Evolutionary conservation across 805 yeast species (phyloP).

Genomic region (Limtongozyma cylindracea): DNA sequence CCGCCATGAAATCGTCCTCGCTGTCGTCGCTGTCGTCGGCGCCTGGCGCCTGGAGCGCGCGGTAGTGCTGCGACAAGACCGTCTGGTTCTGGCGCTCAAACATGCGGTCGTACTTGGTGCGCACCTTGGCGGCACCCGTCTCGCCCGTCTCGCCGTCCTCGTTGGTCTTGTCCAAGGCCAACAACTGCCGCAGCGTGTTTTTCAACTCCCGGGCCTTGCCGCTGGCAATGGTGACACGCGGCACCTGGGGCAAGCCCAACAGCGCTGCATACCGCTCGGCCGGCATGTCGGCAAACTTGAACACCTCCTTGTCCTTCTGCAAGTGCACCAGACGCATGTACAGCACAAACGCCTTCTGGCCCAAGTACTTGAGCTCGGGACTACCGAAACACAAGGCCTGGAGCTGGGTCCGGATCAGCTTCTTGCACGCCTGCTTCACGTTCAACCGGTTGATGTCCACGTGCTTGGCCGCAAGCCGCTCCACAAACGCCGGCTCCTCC

Average conservation of each 20-base stretch:
- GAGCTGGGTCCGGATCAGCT: constrained; percentile 55
- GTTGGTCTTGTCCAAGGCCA: constrained; percentile 32
- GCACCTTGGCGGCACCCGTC: constrained; percentile 16
- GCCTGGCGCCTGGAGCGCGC: constrained; percentile 6
- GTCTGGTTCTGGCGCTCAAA: constrained; percentile 87
- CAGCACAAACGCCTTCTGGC: constrained; percentile 87
- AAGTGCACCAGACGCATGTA: constrained; percentile 67
- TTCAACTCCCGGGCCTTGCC: constrained; percentile 42
- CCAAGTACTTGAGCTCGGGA: constrained; percentile 79
- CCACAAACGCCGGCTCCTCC: constrained; percentile 58
- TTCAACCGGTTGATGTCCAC: constrained; percentile 52
- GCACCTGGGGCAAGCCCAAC: constrained; percentile 89
- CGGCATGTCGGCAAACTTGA: constrained; percentile 54
- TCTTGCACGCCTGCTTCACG: constrained; percentile 49
- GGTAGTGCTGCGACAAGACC: constrained; percentile 71
- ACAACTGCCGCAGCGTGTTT: constrained; percentile 53
- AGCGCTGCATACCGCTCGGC: constrained; percentile 69
- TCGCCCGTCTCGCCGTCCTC: constrained; percentile 23
- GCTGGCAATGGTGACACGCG: constrained; percentile 54
- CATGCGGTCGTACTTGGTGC: constrained; percentile 88
- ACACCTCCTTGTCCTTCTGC: constrained; percentile 72
- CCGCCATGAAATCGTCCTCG: constrained; percentile 56
- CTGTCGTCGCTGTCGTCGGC: constrained; percentile 19
- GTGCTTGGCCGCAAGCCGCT: constrained; percentile 29
- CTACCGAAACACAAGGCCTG: constrained; percentile 82